Evolutionary conservation across 2,329 filamentous ascomycete species (phyloP).

Genomic region (Hyphodiscus sp.): DNA sequence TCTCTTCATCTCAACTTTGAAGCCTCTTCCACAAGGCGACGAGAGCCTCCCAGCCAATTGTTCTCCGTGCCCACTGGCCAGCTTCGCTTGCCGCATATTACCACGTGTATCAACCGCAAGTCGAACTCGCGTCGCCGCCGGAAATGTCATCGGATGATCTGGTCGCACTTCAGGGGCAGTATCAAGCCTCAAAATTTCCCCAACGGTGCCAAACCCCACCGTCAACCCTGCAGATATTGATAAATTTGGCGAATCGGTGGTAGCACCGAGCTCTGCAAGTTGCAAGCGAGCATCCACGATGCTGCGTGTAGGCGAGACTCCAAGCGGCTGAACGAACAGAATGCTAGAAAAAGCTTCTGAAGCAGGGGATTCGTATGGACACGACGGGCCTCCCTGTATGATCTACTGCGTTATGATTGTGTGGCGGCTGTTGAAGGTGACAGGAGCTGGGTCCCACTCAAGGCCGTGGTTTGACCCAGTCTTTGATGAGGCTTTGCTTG

Average conservation of each 20-base stretch:
- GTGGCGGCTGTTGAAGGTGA: constrained; percentile 10
- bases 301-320: not conserved
- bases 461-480: constrained; percentile 15
- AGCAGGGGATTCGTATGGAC: constrained; percentile 11
- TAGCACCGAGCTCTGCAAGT: constrained; percentile 1
- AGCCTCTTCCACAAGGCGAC: not conserved
- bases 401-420: constrained; percentile 15
- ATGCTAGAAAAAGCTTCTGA: not conserved
- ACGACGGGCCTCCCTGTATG: constrained; percentile 20
- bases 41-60: not conserved
- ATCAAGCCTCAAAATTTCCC: constrained; percentile 4
- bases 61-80: no score
- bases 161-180: constrained; percentile 6
- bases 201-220: constrained; percentile 1
- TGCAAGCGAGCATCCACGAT: not conserved
- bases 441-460: constrained; percentile 6
- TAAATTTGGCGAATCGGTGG: constrained; percentile 3
- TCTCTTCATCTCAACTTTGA: constrained; percentile 11
- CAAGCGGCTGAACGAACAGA: constrained; percentile 1
- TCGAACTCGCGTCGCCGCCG: constrained; percentile 6
- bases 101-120: constrained; percentile 10
- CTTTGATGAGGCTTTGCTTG: constrained; percentile 1
- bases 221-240: not conserved
- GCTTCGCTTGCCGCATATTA: not conserved
- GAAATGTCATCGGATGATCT: constrained; percentile 9